A percentile compares a stretch with the other conserved stretches of the same genome.
Evolutionary conservation across 441 rosid genomes (phyloP).

Genomic region (Erodium texanum): DNA sequence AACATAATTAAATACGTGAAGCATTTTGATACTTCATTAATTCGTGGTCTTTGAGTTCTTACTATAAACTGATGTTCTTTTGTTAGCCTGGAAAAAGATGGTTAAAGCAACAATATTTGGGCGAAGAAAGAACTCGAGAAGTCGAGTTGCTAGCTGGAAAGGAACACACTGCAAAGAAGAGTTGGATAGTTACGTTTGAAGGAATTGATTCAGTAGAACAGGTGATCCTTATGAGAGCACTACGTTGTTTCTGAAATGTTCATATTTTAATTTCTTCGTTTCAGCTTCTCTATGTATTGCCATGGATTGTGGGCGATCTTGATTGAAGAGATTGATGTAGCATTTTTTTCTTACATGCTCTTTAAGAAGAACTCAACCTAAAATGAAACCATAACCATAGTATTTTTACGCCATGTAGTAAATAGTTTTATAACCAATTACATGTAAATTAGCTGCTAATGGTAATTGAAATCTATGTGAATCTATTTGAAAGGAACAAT

Average conservation of each 20-base stretch:
- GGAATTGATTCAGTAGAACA: conserved; percentile 64
- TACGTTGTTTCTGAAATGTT: conserved; percentile 5
- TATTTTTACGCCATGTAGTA: neutral
- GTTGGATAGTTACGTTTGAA: conserved; percentile 73
- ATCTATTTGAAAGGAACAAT: neutral
- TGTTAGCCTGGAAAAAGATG: conserved; percentile 84
- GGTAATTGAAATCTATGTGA: neutral
- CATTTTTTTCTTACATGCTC: conserved; percentile 1
- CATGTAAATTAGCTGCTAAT: neutral
- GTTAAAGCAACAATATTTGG: conserved; percentile 54
- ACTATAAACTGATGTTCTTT: conserved; percentile 6
- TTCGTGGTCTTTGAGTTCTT: neutral
- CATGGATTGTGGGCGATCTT: neutral
- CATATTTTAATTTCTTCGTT: neutral
- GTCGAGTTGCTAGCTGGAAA: conserved; percentile 72
- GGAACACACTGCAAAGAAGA: conserved; percentile 59
- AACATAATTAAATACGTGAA: neutral
- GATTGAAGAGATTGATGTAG: neutral
- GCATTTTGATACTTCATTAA: neutral
- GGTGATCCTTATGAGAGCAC: conserved; percentile 29
- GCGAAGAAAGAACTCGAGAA: conserved; percentile 54
- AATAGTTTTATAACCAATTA: neutral
- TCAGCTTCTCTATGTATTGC: neutral
- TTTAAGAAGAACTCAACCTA: too few relatives aligned
- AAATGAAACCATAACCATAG: neutral